These are phyloP conservation scores for Isoetes taiwanensis DNA, from an alignment of 75 land plant genomes.

Conservation along the genomic window DNA sequence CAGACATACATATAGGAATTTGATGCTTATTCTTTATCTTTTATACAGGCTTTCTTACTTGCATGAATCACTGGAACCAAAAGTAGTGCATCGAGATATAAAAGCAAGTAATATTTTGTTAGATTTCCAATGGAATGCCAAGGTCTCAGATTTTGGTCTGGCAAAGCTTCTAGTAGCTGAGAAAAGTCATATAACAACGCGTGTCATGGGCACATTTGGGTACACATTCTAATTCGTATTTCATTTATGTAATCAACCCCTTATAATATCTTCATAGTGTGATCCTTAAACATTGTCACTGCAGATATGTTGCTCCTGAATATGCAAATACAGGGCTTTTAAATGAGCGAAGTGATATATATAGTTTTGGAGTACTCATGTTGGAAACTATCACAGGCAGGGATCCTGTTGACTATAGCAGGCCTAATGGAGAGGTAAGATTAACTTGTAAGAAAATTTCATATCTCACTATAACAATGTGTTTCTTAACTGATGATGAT, in stretches of 20 bases:
- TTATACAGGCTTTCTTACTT: conserved; percentile 49
- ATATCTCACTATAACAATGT: no score
- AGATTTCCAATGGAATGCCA: conserved; percentile 23
- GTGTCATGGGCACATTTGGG: conserved; percentile 94
- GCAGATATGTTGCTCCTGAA: conserved; percentile 46
- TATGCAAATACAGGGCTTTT: conserved; percentile 39
- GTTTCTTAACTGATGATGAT: no score
- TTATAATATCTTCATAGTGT: no score
- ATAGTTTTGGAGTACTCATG: conserved; percentile 39
- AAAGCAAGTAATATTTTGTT: conserved; percentile 9
- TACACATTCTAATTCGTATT: no score
- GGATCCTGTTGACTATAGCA: conserved; percentile 31
- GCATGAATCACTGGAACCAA: conserved; percentile 71
- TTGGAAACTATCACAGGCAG: conserved; percentile 37
- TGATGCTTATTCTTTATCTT: no score
- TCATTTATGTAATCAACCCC: neutral
- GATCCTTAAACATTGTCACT: no score
- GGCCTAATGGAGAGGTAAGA: conserved; percentile 38
- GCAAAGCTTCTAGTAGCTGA: conserved; percentile 77
- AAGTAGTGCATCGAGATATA: conserved; percentile 68
- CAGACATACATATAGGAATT: no score
- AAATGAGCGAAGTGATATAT: conserved; percentile 41
- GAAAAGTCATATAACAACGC: conserved; percentile 70
- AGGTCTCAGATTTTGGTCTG: conserved; percentile 64
- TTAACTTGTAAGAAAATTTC: no score